These are phyloP conservation scores for Eucalyptus decipiens DNA, from an alignment of 345 rosid genomes.

Conservation along the genomic window DNA sequence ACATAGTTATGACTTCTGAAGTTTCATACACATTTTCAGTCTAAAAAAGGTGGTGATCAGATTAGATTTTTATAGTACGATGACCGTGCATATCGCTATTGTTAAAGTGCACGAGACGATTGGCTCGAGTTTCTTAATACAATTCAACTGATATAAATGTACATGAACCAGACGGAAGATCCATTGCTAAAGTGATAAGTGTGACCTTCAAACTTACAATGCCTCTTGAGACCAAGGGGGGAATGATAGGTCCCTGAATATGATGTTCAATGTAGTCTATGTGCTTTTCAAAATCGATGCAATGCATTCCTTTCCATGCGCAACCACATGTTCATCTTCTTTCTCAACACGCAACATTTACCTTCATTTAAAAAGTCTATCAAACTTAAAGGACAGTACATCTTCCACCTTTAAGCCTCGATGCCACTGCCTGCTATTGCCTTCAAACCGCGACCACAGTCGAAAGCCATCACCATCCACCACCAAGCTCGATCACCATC, in stretches of 20 bases:
- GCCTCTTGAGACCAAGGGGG: neutral
- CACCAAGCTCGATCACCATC: neutral
- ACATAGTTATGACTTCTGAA: neutral
- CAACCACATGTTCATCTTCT: neutral
- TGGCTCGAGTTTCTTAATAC: neutral
- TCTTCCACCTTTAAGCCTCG: neutral
- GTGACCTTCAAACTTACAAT: neutral
- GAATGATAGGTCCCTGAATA: neutral
- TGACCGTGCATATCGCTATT: neutral
- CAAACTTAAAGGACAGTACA: neutral
- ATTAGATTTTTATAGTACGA: neutral
- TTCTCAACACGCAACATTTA: neutral
- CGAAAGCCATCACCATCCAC: neutral
- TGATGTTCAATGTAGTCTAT: neutral
- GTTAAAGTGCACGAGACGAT: neutral
- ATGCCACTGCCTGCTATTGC: neutral
- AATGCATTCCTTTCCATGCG: neutral
- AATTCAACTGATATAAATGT: neutral
- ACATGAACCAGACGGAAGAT: neutral
- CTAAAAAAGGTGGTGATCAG: neutral
- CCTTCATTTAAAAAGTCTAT: neutral
- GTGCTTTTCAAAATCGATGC: neutral
- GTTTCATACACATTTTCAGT: neutral
- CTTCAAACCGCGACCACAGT: neutral
- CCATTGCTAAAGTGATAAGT: neutral